Base-by-base conservation (phyloP, 2,329 filamentous ascomycete species). In the Mollisia scopiformis region DNA sequence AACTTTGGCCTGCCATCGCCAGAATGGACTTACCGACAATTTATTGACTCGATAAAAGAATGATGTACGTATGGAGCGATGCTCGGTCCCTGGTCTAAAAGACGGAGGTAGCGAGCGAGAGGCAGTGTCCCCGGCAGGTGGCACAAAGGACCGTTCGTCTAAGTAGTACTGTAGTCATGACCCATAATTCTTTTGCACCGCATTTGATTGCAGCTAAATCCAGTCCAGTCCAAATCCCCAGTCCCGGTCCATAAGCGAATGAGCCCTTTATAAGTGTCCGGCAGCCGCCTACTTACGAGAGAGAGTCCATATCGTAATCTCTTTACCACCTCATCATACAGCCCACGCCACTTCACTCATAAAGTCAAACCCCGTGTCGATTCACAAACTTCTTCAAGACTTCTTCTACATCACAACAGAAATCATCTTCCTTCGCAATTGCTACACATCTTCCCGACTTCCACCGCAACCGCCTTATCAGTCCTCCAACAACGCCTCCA, bases 391-490 rank as follows among this genome's bases (percentile, higher is more conserved):
- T 47, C 43, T 27, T 28, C 23, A 10, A 2, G 28, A 27, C 43
- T 27, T 27, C 23, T 13, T 47, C 6, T 27, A 13, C 23, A 28
- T 27, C 43, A 14, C n/a, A 10, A 14, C 3, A 16, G 7, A 28
- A 11, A 11, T 23, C 21, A 16, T 47, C 11, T 28, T 25, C 23
- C 8, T 13, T 27, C 43, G 23, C 43, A 47, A 27, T 28, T 7
- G 43, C n/a, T 16, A 21, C 21, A 11, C 10, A 28, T 14, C 23
- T 27, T 27, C 43, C 14, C 10, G 21, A 47, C 3, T 47, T 47
- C 21, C 43, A 7, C 43, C 43, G 21, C 3, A 21, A 16, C 27
- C 39, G 51, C 57, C 41, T 59, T 52, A 52, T 59, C 51, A 59
- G 39, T 49, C 35, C 59, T 27, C 46, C 49, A 46, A 52, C 55